Base-by-base conservation (phyloP, 805 yeast species). In the Nakazawaea sp. region DNA sequence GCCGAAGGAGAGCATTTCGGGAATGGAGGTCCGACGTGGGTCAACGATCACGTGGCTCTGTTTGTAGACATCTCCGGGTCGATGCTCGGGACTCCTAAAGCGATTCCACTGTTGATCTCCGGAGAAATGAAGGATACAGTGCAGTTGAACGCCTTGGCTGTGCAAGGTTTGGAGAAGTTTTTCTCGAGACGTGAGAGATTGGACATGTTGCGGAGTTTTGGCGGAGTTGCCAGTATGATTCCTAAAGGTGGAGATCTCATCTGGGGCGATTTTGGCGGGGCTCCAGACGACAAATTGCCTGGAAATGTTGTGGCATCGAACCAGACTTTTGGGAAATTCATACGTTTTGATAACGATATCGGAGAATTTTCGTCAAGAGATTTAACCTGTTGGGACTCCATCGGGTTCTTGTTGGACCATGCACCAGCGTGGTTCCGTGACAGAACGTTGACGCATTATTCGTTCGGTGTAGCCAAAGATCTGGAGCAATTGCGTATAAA, bases 101-200 rank as follows among this genome's bases (percentile, higher is more conserved):
- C 96, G 1, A 74, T 88, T 16, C 86, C 94, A 0, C 96, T 96
- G 1, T 64, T 92, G 42, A 58, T 92, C n/a, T 85, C 96, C 12
- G 98, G 98, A 12, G 98, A 92, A 60, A 92, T 92, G 97, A 86
- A 80, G 56, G 98, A 92, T 57, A 92, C 98, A 0, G 94, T 94
- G 21, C 96, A 90, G 52, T 66, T 92, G 55, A 92, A 92, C 56
- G 81, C 92, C 3, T 61, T 90, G 43, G 98, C 97, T 0, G 87
- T 90, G 45, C 87, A 85, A 51, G 98, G 97, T 1, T 69, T 92
- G 40, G 98, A 92, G 53, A 87, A 85, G 61, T 92, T 92, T 59
- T 88, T 92, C 58, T 81, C 92, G 35, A 73, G 95, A 54, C 73
- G 76, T 43, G 98, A 90, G 60, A 73, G 98, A 47, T 75, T 87